Evolutionary conservation across 371 early-diverging fungal species (phyloP).

Genomic region (Mucor racemosus): DNA sequence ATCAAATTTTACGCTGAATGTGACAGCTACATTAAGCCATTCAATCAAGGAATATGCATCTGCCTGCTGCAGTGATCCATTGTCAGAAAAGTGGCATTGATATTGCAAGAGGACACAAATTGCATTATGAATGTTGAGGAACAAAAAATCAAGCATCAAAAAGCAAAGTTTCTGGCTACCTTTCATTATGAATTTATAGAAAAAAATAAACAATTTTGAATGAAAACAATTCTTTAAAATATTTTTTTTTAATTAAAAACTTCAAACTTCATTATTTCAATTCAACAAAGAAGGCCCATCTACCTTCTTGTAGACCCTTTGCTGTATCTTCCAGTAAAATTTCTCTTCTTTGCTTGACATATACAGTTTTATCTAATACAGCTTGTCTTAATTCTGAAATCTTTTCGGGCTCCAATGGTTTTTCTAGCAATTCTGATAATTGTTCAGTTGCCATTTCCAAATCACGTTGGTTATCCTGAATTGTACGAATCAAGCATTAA

Average conservation of each 20-base stretch:
- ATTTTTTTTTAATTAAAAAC: constrained; percentile 7
- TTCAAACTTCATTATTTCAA: constrained; percentile 22
- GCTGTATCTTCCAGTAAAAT: constrained; percentile 83
- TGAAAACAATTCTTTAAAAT: background rate
- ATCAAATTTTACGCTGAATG: background rate
- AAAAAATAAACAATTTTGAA: no score
- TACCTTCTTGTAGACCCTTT: constrained; percentile 74
- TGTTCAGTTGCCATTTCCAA: constrained; percentile 95
- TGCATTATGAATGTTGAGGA: no score
- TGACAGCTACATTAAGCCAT: constrained; percentile 8
- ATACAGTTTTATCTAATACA: constrained; percentile 85
- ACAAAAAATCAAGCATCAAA: no score
- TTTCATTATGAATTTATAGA: background rate
- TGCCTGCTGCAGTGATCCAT: no score
- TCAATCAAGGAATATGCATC: no score
- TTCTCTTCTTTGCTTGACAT: constrained; percentile 77
- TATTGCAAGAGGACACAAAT: no score
- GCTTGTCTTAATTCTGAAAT: constrained; percentile 80
- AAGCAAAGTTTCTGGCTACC: no score
- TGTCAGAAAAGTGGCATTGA: no score
- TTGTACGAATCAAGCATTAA: background rate
- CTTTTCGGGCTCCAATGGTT: constrained; percentile 75
- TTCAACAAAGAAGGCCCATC: constrained; percentile 68
- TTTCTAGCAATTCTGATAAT: constrained; percentile 88
- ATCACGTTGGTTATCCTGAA: constrained; percentile 91